Conservation (phyloP, 225 moss, liverwort and hornwort species). For the Antitrichia curtipendula region DNA sequence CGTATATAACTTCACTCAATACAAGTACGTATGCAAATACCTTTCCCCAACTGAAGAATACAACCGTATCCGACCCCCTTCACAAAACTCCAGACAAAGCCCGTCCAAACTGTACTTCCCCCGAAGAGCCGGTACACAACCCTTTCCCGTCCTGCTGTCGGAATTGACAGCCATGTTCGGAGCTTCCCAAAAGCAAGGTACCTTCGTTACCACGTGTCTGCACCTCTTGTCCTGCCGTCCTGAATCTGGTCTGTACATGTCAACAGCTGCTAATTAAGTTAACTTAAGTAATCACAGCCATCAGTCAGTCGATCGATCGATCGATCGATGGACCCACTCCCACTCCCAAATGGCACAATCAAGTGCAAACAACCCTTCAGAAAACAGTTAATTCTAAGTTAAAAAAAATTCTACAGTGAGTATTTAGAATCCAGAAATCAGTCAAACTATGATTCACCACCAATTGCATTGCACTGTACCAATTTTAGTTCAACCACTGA, state of each 20-base stretch:
- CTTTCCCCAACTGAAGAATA: neutral
- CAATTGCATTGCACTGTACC: neutral
- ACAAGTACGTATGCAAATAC: neutral
- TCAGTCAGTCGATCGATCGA: neutral
- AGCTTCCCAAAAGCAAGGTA: neutral
- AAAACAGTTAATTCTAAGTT: too few species aligned
- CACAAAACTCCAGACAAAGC: neutral
- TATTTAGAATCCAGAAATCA: neutral
- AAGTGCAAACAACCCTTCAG: neutral
- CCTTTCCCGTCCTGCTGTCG: neutral
- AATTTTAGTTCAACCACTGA: neutral
- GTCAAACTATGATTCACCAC: neutral
- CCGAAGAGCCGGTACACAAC: neutral
- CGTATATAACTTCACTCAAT: neutral
- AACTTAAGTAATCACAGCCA: neutral
- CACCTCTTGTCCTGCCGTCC: neutral
- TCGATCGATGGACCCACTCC: neutral
- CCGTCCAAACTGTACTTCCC: neutral
- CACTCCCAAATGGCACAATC: neutral
- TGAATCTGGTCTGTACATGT: neutral
- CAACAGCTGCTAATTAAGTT: neutral
- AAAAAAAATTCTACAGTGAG: too few species aligned
- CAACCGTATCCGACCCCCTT: neutral
- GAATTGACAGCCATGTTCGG: neutral
- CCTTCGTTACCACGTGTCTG: neutral